phyloP scores from a whole-genome alignment of 2,329 filamentous ascomycete genomes.

The Gaeumannomyces sp. region DNA sequence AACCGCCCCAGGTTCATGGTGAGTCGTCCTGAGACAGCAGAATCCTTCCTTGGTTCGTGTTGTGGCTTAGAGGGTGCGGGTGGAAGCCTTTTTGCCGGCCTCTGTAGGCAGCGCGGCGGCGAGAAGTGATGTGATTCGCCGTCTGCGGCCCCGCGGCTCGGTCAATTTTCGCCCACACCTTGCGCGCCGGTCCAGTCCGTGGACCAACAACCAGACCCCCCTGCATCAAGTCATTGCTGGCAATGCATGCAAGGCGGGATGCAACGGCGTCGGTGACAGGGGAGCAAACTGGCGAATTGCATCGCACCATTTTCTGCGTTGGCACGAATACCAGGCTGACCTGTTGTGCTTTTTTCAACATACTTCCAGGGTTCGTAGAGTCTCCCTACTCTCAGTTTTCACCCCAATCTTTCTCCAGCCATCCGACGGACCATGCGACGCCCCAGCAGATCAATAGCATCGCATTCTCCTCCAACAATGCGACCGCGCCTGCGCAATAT shows the following conservation, averaged over 20 bases:
- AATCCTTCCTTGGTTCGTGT: not conserved
- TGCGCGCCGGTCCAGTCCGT: not conserved
- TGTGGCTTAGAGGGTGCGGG: not conserved
- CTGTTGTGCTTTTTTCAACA: not conserved
- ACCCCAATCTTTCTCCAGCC: conserved; percentile 38
- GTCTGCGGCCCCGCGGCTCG: not conserved
- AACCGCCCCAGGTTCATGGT: conserved; percentile 76
- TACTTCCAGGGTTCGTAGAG: conserved; percentile 32
- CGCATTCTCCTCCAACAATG: conserved; percentile 52
- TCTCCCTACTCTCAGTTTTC: conserved; percentile 47
- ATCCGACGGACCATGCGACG: conserved; percentile 44
- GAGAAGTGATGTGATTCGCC: not conserved
- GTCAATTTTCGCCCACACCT: not conserved
- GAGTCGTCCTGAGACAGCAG: conserved; percentile 36
- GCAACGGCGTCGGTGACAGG: not conserved
- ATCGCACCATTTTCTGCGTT: not conserved
- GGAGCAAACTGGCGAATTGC: not conserved
- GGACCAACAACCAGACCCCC: conserved; percentile 7
- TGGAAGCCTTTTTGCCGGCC: not conserved
- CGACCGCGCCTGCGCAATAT: conserved; percentile 54
- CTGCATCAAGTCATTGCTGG: not conserved
- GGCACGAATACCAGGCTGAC: not conserved
- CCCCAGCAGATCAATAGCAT: conserved; percentile 46
- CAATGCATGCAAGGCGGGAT: not conserved
- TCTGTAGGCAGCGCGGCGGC: not conserved